These are phyloP conservation scores for Trichoderma koningii DNA, from an alignment of 2,329 filamentous ascomycete species.

Conservation along the genomic window DNA sequence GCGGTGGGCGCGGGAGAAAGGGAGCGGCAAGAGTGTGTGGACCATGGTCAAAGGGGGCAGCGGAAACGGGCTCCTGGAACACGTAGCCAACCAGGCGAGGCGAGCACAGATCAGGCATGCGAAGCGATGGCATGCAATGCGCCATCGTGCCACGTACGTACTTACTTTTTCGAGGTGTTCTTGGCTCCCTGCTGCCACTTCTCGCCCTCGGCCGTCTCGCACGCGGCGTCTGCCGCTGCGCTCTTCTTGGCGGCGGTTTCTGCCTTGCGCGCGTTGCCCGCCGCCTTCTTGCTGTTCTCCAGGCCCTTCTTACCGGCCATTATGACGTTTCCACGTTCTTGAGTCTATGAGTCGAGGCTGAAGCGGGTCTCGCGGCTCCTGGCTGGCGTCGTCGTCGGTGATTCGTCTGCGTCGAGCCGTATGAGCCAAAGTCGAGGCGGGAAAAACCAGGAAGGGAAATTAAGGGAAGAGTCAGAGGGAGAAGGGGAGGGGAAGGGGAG, in stretches of 20 bases:
- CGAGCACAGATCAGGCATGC: neutral
- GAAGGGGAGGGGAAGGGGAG: constrained; percentile 1
- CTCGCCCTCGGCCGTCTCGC: constrained; percentile 66
- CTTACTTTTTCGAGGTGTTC: constrained; percentile 82
- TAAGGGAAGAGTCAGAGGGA: constrained; percentile 18
- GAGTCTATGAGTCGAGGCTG: constrained; percentile 4
- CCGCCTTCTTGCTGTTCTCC: constrained; percentile 85
- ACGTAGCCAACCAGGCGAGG: constrained; percentile 12
- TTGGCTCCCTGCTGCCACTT: constrained; percentile 89
- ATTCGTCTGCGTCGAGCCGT: constrained; percentile 20
- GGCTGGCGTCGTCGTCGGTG: constrained; percentile 5
- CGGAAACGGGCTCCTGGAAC: constrained; percentile 1
- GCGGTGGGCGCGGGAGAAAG: constrained; percentile 2
- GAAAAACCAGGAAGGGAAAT: constrained; percentile 17
- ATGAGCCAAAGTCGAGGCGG: constrained; percentile 10
- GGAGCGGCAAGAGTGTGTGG: neutral
- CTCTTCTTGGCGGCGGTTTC: constrained; percentile 81
- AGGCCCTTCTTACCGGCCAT: constrained; percentile 75
- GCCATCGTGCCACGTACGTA: constrained; percentile 34
- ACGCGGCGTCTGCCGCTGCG: constrained; percentile 67
- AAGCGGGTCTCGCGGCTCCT: constrained; percentile 8
- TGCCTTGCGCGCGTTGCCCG: constrained; percentile 89
- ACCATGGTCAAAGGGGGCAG: neutral
- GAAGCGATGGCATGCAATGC: neutral
- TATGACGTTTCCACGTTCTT: constrained; percentile 26